phyloP scores from a whole-genome alignment of 768 basidiomycete species.

The Boletus rubroflammeus region DNA sequence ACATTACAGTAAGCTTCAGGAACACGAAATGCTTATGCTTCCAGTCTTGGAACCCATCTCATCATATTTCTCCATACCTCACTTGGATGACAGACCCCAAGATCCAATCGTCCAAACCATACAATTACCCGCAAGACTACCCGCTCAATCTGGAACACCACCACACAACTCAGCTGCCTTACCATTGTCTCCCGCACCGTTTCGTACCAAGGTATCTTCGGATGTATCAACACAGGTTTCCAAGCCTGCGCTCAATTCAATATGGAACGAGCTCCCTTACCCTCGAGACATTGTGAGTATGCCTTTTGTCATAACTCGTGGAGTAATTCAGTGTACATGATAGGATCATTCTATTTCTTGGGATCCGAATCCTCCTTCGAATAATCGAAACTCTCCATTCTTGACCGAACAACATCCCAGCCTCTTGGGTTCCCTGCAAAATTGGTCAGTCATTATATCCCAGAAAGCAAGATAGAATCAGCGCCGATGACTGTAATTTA shows the following conservation, averaged over 20 bases:
- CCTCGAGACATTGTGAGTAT: conserved; percentile 15
- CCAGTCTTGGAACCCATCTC: conserved; percentile 37
- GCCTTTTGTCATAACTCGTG: neutral
- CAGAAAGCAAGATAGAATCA: neutral
- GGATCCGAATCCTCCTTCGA: conserved; percentile 46
- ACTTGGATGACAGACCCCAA: conserved; percentile 67
- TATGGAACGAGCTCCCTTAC: conserved; percentile 22
- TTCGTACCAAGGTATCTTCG: neutral
- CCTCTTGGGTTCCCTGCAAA: conserved; percentile 53
- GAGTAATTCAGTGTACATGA: conserved; percentile 1
- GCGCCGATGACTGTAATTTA: conserved; percentile 27
- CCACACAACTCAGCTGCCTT: neutral
- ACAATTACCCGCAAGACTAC: conserved; percentile 30
- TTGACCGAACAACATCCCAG: conserved; percentile 62
- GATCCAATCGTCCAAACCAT: conserved; percentile 71
- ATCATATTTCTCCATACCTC: conserved; percentile 58
- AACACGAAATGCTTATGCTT: conserved; percentile 18
- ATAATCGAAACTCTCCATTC: conserved; percentile 47
- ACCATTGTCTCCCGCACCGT: neutral
- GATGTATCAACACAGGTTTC: neutral
- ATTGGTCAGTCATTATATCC: conserved; percentile 44
- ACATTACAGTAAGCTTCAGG: too few species aligned
- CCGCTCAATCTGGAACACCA: neutral
- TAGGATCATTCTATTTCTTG: conserved; percentile 58
- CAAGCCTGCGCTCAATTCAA: neutral